These are phyloP conservation scores for Aspergillus taichungensis DNA, from an alignment of 495 filamentous ascomycete genomes.

Conservation along the genomic window DNA sequence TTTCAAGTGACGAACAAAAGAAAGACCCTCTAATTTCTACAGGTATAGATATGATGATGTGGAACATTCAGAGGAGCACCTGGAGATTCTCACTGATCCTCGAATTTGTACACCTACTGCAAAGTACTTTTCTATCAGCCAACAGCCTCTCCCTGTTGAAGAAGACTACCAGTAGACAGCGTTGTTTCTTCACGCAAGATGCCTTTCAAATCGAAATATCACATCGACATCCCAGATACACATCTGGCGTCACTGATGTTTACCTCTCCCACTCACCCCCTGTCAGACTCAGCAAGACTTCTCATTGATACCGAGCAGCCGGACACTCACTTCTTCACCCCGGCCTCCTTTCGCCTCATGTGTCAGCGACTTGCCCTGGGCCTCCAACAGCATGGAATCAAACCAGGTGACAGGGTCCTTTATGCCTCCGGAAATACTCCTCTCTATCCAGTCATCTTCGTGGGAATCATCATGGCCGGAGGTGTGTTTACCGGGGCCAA, in stretches of 20 bases:
- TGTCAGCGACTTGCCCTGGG: conserved; percentile 65
- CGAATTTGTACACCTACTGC: no score
- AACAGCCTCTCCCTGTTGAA: no score
- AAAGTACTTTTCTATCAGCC: no score
- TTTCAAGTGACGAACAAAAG: no score
- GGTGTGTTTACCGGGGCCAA: conserved; percentile 76
- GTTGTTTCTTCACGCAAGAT: conserved; percentile 19
- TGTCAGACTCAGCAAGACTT: conserved; percentile 31
- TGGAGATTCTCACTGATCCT: no score
- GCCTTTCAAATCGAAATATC: conserved; percentile 45
- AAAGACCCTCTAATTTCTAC: no score
- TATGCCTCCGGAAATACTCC: conserved; percentile 64
- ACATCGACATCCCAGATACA: conserved; percentile 36
- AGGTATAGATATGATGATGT: no score
- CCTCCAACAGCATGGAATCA: conserved; percentile 53
- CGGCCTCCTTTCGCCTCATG: conserved; percentile 55
- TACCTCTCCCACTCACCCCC: conserved; percentile 33
- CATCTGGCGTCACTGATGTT: conserved; percentile 45
- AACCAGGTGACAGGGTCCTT: conserved; percentile 64
- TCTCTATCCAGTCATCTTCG: conserved; percentile 63
- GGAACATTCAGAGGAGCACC: no score
- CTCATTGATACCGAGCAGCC: conserved; percentile 49
- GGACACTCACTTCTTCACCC: conserved; percentile 46
- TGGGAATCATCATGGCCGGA: conserved; percentile 71
- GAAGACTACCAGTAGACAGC: no score